Evolutionary conservation across 148 eudicot species (phyloP), one percentile per base, ranked within the genome.

Genomic region (Chenopodium formosanum): DNA sequence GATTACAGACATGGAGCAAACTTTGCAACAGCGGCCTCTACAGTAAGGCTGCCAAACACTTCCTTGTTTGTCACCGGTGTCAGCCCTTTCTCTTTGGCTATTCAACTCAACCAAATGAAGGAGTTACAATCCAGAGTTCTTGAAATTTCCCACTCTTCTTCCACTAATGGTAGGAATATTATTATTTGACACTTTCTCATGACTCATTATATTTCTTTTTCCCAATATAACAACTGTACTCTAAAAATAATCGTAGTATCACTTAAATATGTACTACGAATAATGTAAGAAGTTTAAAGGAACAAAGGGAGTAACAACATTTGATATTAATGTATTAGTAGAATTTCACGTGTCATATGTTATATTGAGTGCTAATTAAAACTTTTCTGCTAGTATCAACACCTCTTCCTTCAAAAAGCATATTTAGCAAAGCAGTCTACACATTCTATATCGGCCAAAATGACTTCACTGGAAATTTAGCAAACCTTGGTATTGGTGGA

Each of bases 361-460:
- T 22, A 10, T 64, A 70, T 37, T 66, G 14, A 40, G 44, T 6
- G 44, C 44, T 40, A 40, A n/a, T 47, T 56, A 20, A 22, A 13
- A 25, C 1, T 60, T 70, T 14, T n/a, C 17, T 31, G 44, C 64
- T 52, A 88, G 92, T 87, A 67, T 29, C 87, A 78, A 83, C 73
- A 17, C 81, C 85, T 27, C 90, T 96, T 50, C 99, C 97, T 67
- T 23, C 82, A 12, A 73, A 80, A 17, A 81, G 82, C 80, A 83
- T 89, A 76, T 92, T 96, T 74, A 90, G 91, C n/a, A 94, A 94
- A 78, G 89, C 97, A 2, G 81, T 94, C 0, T 96, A 92, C 85
- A 94, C 97, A 47, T 87, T 96, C 75, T 94, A 96, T 84, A 96
- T 96, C 13, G 98, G 99, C 46, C 99, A 96, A 80, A 96, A 96